phyloP scores from a whole-genome alignment of 495 filamentous ascomycete species.

The Aspergillus heteromorphus region DNA sequence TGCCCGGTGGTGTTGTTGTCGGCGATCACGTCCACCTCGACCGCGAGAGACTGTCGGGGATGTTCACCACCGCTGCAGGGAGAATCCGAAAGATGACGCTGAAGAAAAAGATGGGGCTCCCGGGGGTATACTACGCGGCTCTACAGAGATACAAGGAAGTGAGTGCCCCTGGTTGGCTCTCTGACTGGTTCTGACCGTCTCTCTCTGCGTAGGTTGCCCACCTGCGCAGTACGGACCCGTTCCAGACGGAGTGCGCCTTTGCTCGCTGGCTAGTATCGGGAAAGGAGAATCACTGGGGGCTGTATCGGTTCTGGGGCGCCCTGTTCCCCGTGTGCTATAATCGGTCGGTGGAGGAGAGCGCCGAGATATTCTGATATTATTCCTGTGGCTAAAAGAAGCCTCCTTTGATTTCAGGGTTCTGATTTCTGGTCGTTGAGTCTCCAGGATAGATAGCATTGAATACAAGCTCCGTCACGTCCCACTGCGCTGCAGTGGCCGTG shows the following conservation, averaged over 20 bases:
- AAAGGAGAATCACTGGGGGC: slow-evolving; percentile 16
- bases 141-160: slow-evolving; percentile 33
- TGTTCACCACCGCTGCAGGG: slow-evolving; percentile 25
- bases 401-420: neutral
- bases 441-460: slow-evolving; percentile 2
- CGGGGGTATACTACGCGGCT: slow-evolving; percentile 20
- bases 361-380: slow-evolving; percentile 16
- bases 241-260: slow-evolving; percentile 27
- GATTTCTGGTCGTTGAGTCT: neutral
- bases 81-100: slow-evolving; percentile 22
- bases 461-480: neutral
- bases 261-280: slow-evolving; percentile 30
- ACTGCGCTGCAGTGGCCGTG: neutral
- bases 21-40: slow-evolving; percentile 10
- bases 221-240: slow-evolving; percentile 31
- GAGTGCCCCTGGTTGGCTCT: slow-evolving; percentile 1
- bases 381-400: neutral
- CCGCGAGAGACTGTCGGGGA: slow-evolving; percentile 18
- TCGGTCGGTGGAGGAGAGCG: slow-evolving; percentile 27
- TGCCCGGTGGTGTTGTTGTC: slow-evolving; percentile 19
- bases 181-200: slow-evolving; percentile 7
- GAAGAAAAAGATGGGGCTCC: slow-evolving; percentile 23
- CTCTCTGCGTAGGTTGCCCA: slow-evolving; percentile 21
- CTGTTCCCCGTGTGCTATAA: slow-evolving; percentile 36
- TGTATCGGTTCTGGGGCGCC: slow-evolving; percentile 32